Conservation (phyloP, 2,329 filamentous ascomycete species). For the Daldinia sp. region DNA sequence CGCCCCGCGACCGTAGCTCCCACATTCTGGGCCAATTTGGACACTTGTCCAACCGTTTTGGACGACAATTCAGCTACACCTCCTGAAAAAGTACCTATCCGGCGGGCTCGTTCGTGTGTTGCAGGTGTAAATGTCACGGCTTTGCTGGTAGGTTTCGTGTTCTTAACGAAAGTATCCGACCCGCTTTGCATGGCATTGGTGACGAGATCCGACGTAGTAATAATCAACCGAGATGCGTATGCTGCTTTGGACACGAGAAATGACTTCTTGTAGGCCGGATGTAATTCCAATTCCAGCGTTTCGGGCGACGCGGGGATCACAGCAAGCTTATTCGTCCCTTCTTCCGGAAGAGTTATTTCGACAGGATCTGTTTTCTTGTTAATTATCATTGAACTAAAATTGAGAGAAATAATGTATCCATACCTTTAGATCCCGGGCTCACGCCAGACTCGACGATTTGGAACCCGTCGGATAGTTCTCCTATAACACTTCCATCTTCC, state of each 20-base stretch:
- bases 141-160: slow-evolving; percentile 77
- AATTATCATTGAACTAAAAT: slow-evolving; percentile 30
- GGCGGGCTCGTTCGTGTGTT: slow-evolving; percentile 84
- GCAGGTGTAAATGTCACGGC: slow-evolving; percentile 88
- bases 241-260: slow-evolving; percentile 86
- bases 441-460: slow-evolving; percentile 81
- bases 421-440: slow-evolving; percentile 90
- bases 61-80: slow-evolving; percentile 81
- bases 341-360: slow-evolving; percentile 79
- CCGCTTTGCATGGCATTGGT: slow-evolving; percentile 79
- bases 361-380: slow-evolving; percentile 69
- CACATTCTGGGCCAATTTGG: slow-evolving; percentile 86
- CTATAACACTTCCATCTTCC: slow-evolving; percentile 94
- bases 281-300: slow-evolving; percentile 79
- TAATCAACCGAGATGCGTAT: slow-evolving; percentile 87
- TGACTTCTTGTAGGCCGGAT: slow-evolving; percentile 92
- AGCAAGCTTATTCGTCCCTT: slow-evolving; percentile 66
- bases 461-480: slow-evolving; percentile 85
- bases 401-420: slow-evolving; percentile 39
- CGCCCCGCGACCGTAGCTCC: slow-evolving; percentile 78
- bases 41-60: slow-evolving; percentile 86
- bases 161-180: slow-evolving; percentile 82
- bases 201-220: slow-evolving; percentile 83
- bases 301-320: slow-evolving; percentile 73
- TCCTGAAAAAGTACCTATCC: slow-evolving; percentile 86